phyloP scores from a whole-genome alignment of 306 rosid genomes.

The Vigna angularis region DNA sequence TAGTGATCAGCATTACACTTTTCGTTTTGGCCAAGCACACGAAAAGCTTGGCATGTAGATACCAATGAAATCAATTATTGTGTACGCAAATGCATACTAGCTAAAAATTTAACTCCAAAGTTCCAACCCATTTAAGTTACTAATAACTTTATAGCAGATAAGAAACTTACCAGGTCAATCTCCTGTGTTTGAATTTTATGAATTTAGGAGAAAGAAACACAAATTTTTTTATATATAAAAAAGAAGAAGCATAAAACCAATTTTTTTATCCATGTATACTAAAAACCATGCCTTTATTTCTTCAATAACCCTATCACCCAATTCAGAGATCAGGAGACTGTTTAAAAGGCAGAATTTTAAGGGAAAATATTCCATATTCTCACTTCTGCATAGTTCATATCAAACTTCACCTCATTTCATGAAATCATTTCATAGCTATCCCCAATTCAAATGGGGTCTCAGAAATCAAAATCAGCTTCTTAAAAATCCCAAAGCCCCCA shows the following conservation, averaged over 20 bases:
- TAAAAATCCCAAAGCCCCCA: constrained; percentile 8
- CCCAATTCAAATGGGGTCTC: constrained; percentile 20
- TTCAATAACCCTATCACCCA: not conserved
- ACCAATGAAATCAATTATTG: constrained; percentile 2
- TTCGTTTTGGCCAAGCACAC: not conserved
- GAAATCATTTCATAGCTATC: not conserved
- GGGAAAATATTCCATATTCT: not conserved
- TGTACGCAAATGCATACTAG: constrained; percentile 9
- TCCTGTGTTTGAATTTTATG: not conserved
- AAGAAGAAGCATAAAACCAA: not conserved
- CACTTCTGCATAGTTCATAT: not conserved
- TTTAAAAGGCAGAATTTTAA: not conserved
- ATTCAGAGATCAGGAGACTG: constrained; percentile 1
- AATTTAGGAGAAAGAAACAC: not conserved
- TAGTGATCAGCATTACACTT: not conserved
- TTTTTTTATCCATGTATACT: not conserved
- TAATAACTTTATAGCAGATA: constrained; percentile 5
- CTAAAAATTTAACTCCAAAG: not conserved
- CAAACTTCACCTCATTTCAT: constrained; percentile 19
- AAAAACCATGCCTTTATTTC: not conserved
- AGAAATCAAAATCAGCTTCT: constrained; percentile 12
- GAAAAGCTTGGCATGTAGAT: not conserved
- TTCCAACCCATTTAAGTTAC: constrained; percentile 1
- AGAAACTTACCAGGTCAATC: not conserved
- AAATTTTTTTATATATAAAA: not conserved